These are phyloP conservation scores for Annulohypoxylon nitens DNA, from an alignment of 495 filamentous ascomycete genomes.

Conservation along the genomic window DNA sequence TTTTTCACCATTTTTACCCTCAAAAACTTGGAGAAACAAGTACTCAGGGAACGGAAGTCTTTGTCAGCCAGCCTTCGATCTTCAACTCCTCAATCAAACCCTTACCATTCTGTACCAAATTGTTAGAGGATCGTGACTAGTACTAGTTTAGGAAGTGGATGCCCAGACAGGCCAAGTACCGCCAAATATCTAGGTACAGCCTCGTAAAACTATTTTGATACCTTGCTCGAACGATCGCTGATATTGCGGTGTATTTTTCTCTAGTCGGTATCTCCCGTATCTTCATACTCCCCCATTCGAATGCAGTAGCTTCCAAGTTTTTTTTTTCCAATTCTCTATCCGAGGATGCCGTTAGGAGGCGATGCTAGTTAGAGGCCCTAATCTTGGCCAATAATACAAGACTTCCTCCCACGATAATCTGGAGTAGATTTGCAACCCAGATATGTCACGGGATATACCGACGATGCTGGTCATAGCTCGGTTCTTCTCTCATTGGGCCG, in stretches of 20 bases:
- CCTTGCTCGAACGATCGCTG: not conserved
- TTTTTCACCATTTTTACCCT: no score
- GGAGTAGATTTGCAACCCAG: not conserved
- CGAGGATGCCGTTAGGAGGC: not conserved
- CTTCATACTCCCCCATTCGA: not conserved
- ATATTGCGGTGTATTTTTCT: not conserved
- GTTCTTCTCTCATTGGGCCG: not conserved
- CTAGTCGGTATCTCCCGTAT: not conserved
- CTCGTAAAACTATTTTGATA: not conserved
- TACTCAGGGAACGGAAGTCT: no score
- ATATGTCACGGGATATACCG: not conserved
- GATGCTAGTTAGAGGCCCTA: not conserved
- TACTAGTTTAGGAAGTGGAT: no score
- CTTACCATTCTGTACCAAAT: no score
- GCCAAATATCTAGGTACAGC: not conserved
- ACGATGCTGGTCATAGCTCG: not conserved
- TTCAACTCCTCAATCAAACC: no score
- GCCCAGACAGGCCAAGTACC: not conserved
- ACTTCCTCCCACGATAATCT: not conserved
- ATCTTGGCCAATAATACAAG: not conserved
- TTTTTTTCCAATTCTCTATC: not conserved
- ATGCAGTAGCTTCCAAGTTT: not conserved
- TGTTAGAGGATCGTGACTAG: no score
- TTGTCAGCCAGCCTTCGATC: no score
- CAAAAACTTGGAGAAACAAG: no score